phyloP scores from a whole-genome alignment of 176 grass and related monocot species.

The Cenchrus purpureus region DNA sequence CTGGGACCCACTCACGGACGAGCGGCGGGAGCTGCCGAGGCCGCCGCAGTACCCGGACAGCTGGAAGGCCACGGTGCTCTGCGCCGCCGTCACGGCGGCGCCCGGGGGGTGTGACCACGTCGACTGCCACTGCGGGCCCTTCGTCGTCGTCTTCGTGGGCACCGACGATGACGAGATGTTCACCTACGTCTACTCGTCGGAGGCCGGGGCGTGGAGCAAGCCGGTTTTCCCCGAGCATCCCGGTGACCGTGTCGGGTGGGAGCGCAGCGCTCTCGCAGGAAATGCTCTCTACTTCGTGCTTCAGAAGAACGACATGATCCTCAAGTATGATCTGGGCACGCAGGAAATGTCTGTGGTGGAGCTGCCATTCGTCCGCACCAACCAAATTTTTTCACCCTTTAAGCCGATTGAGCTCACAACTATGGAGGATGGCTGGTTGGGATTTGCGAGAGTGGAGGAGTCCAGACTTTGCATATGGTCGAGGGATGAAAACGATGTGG shows the following conservation, averaged over 20 bases:
- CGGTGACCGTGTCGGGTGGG: background rate
- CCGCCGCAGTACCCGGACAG: accelerated
- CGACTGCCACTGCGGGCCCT: background rate
- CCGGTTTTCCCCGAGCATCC: background rate
- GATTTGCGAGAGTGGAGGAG: background rate
- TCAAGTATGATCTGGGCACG: background rate
- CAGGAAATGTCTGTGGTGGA: background rate
- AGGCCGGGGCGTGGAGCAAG: background rate
- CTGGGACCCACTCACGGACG: background rate
- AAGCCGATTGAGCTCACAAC: background rate
- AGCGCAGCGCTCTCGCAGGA: background rate
- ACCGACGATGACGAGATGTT: background rate
- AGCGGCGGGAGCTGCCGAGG: background rate
- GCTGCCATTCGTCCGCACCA: background rate
- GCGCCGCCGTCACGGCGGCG: background rate
- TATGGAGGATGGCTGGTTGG: background rate
- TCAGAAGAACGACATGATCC: background rate
- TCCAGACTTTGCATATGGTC: background rate
- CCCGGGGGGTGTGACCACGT: background rate
- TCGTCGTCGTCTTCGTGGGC: background rate
- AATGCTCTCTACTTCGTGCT: background rate
- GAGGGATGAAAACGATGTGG: background rate
- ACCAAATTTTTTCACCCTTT: background rate
- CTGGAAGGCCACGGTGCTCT: background rate
- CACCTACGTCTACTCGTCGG: background rate